phyloP scores from a whole-genome alignment of 805 yeast species.

The Yarrowia sp. region DNA sequence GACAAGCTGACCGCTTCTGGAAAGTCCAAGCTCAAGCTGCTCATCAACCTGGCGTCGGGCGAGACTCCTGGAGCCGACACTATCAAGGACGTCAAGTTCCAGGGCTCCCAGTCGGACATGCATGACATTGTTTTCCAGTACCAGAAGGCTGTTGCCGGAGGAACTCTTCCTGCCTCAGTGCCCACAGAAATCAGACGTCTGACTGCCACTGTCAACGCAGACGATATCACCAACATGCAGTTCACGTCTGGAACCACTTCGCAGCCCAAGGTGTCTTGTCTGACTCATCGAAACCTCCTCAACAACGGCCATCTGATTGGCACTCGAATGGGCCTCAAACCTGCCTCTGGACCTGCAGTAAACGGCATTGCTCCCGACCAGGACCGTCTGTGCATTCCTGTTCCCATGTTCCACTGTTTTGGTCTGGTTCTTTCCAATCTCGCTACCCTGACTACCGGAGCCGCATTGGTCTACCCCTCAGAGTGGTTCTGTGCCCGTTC shows the following conservation, averaged over 20 bases:
- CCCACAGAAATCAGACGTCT: constrained; percentile 16
- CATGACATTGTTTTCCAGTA: constrained; percentile 5
- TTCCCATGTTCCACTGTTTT: constrained; percentile 38
- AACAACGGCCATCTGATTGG: constrained; percentile 36
- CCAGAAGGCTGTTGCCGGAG: background rate
- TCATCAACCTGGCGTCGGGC: constrained; percentile 15
- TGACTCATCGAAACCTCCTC: constrained; percentile 34
- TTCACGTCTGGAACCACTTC: constrained; percentile 38
- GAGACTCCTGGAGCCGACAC: constrained; percentile 14
- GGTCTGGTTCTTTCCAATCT: constrained; percentile 36
- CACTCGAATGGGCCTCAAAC: constrained; percentile 32
- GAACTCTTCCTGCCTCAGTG: background rate
- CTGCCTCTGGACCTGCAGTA: constrained; percentile 30
- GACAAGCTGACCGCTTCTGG: background rate
- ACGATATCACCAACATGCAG: constrained; percentile 36
- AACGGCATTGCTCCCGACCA: constrained; percentile 27
- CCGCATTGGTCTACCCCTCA: constrained; percentile 33
- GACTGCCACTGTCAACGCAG: constrained; percentile 19
- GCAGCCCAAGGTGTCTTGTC: constrained; percentile 34
- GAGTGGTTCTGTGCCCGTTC: constrained; percentile 33
- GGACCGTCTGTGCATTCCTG: constrained; percentile 35
- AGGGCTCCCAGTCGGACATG: constrained; percentile 14
- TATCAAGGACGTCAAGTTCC: constrained; percentile 10
- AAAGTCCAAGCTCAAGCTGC: background rate
- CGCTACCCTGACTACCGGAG: constrained; percentile 33